Percentiles rank a stretch among this genome's conserved stretches.
Conservation (phyloP, 73 alveolate genomes). For the Paramecium biaurelia region DNA sequence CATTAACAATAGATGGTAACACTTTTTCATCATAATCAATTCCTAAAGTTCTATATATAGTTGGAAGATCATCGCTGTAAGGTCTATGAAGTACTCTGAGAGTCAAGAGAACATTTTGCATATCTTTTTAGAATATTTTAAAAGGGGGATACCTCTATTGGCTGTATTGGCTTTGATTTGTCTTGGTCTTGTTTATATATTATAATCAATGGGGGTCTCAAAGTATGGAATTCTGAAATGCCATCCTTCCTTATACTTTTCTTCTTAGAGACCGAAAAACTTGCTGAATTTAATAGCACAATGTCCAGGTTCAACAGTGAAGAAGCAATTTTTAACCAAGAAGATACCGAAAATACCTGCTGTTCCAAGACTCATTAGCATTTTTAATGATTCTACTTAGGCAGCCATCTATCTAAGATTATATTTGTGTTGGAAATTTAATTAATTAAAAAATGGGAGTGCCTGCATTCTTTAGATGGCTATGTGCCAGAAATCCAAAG, state of each 20-base stretch:
- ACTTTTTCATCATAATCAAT: constrained; percentile 95
- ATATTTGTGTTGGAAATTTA: constrained; percentile 2
- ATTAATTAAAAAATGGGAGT: constrained; percentile 7
- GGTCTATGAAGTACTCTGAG: constrained; percentile 96
- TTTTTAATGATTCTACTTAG: neutral
- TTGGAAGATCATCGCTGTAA: constrained; percentile 77
- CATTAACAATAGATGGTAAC: constrained; percentile 95
- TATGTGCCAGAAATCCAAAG: constrained; percentile 91
- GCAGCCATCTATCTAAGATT: constrained; percentile 6
- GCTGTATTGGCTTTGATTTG: constrained; percentile 89
- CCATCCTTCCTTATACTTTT: constrained; percentile 85
- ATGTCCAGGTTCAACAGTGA: constrained; percentile 89
- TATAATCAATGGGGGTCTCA: constrained; percentile 94
- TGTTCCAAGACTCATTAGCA: neutral
- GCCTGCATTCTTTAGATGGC: constrained; percentile 94
- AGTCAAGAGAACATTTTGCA: constrained; percentile 90
- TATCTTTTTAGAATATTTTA: constrained; percentile 65
- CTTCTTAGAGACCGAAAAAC: constrained; percentile 70
- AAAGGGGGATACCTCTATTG: constrained; percentile 59
- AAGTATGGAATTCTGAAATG: constrained; percentile 92
- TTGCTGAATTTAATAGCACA: constrained; percentile 77
- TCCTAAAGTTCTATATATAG: constrained; percentile 87
- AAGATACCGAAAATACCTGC: neutral
- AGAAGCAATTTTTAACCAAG: constrained; percentile 43
- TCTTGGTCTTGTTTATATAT: constrained; percentile 86